Base-by-base conservation (phyloP, 2,329 filamentous ascomycete genomes). In the Tolypocladium pustulatum region DNA sequence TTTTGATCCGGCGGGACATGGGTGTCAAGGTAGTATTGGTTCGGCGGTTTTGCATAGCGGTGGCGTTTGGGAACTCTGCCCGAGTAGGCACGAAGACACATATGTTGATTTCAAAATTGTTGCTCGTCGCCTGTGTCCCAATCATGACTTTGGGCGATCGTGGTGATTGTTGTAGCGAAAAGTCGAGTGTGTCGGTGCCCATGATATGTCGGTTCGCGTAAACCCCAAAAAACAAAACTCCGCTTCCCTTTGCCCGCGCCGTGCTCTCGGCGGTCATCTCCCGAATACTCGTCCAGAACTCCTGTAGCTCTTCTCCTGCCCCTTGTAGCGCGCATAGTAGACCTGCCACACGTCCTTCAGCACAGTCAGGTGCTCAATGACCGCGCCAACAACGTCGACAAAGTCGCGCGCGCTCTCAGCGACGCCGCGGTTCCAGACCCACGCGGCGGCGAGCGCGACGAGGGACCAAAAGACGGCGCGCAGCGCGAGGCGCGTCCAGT, bases 401-500 rank as follows among this genome's bases (percentile, higher is more conserved):
- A 75, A 66, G 72, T 94, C 89, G 61, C 79, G 76, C 17, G 82
- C 73, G 62, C 86, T 86, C 59, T 83, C 83, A 63, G 84, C 82
- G 20, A 87, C 69, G 0, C 91, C 86, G 2, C 90, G 76, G 67
- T 86, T 84, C 71, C 81, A 88, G 4, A 87, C 76, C 61, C 80
- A 78, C 22, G 85, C 75, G 0, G 78, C 77, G 0, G 85, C 49
- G 0, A 78, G 76, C 5, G 79, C 73, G 2, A 92, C 64, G 2
- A 75, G 70, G 1, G 80, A 81, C 84, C 85, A 94, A 62, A 91
- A 84, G 1, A 82, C 70, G 49, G 91, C 64, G 30, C 81, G 75
- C 62, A 90, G 71, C 13, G 79, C 78, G 58, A 96, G 68, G n/a
- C 81, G 77, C 57, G 91, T 82, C 84, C 90, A 91, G 76, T 86